Conservation (phyloP, 2,329 filamentous ascomycete species). For the Taxawa tesnikishii region DNA sequence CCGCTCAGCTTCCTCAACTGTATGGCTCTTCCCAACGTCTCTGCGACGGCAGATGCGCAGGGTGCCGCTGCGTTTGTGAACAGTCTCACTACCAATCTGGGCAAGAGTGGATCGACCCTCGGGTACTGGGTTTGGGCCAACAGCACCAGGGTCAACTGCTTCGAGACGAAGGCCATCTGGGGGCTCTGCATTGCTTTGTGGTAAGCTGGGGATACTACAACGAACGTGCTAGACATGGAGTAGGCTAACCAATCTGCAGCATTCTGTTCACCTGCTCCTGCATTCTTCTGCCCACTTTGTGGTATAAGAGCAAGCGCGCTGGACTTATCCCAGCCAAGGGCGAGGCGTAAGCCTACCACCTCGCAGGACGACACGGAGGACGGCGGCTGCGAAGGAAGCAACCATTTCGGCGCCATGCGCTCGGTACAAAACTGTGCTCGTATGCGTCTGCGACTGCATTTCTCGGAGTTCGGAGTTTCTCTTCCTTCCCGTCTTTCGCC, state of each 20-base stretch:
- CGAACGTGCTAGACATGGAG: not conserved
- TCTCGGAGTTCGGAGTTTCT: too few species aligned
- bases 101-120: slow-evolving; percentile 36
- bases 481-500: too few species aligned
- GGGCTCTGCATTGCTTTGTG: slow-evolving; percentile 69
- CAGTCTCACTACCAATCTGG: slow-evolving; percentile 39
- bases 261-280: slow-evolving; percentile 34
- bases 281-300: slow-evolving; percentile 33
- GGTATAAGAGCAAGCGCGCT: slow-evolving; percentile 36
- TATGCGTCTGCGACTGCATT: too few species aligned
- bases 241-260: slow-evolving; percentile 13
- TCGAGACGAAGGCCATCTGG: slow-evolving; percentile 80
- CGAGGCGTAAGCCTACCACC: not conserved
- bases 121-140: slow-evolving; percentile 44
- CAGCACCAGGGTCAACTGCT: slow-evolving; percentile 55
- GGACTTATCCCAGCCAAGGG: slow-evolving; percentile 7
- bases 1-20: slow-evolving; percentile 72
- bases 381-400: too few species aligned
- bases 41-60: slow-evolving; percentile 29
- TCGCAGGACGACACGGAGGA: not conserved
- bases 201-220: slow-evolving; percentile 28
- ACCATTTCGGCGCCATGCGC: too few species aligned
- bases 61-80: slow-evolving; percentile 43
- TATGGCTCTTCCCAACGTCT: slow-evolving; percentile 37
- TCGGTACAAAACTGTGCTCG: too few species aligned